Base-by-base conservation (phyloP, 306 rosid species). In the Cicer chorassanicum region DNA sequence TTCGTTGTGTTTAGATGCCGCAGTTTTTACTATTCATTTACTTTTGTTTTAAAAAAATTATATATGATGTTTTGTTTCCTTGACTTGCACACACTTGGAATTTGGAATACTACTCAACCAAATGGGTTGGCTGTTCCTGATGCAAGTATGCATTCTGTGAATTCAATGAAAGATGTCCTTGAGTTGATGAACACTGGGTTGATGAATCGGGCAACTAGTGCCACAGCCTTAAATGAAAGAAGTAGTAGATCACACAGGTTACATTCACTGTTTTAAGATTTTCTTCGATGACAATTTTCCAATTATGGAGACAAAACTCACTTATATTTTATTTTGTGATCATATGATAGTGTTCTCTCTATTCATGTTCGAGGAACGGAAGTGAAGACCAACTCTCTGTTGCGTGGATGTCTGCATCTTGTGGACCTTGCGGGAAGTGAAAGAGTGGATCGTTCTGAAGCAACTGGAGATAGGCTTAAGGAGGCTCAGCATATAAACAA, bases 21-120 rank as follows among this genome's bases (percentile, higher is more conserved):
- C 18, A 12, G 19, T 42, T 19, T 67, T 51, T 67, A 12, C 54
- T 51, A 19, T 50, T 53, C 70, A 50, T 71, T 71, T 65, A 9
- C 75, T 55, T 78, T 62, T 19, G 9, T 44, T 63, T 54, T 63
- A 12, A 65, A 45, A 15, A n/a, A 40, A 42, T 69, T 40, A 34
- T 72, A 65, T 38, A 38, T 10, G 15, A 55, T 16, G 18, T 61
- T 62, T 80, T 59, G 65, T 86, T 90, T 91, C 86, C 94, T 85
- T 94, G 81, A 91, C 95, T 90, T 91, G 88, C 98, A 82, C 90
- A 94, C 98, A 89, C 98, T 94, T 76, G 98, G 98, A 96, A 94
- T 94, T 90, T 94, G 96, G 97, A 94, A 68, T 84, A 82, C 95
- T 62, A 65, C 98, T 88, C 97, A 85, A 74, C 98, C 98, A 70